These are phyloP conservation scores for Lanmaoa rubissima DNA, from an alignment of 768 basidiomycete species.

Conservation along the genomic window DNA sequence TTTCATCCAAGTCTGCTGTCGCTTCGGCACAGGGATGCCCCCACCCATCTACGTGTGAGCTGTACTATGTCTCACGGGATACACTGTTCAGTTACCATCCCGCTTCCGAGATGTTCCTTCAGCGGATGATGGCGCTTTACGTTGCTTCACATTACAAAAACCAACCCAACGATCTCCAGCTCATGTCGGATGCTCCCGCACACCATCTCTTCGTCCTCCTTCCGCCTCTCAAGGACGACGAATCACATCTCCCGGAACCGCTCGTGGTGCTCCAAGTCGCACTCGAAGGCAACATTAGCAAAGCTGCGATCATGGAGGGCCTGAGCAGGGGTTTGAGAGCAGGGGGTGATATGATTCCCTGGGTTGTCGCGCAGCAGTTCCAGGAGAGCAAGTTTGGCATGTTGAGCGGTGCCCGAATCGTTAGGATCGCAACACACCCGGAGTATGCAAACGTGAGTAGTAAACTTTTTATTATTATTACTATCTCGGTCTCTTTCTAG, in stretches of 20 bases:
- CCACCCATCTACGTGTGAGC: slow-evolving; percentile 89
- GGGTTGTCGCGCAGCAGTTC: slow-evolving; percentile 93
- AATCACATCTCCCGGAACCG: slow-evolving; percentile 89
- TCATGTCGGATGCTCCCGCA: slow-evolving; percentile 94
- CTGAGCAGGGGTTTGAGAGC: slow-evolving; percentile 79
- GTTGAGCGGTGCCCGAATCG: slow-evolving; percentile 87
- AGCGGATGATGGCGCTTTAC: slow-evolving; percentile 97
- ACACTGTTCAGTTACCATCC: slow-evolving; percentile 97
- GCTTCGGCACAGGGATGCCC: slow-evolving; percentile 72
- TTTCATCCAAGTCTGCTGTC: slow-evolving; percentile 44
- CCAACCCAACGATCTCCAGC: slow-evolving; percentile 97
- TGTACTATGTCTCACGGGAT: slow-evolving; percentile 94
- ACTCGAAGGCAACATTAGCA: slow-evolving; percentile 89
- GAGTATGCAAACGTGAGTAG: slow-evolving; percentile 83
- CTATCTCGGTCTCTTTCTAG: neutral
- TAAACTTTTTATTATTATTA: neutral
- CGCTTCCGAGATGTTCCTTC: slow-evolving; percentile 95
- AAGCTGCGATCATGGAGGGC: slow-evolving; percentile 81
- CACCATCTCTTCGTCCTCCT: slow-evolving; percentile 96
- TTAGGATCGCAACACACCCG: slow-evolving; percentile 93
- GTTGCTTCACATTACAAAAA: slow-evolving; percentile 99
- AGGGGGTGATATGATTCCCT: slow-evolving; percentile 97
- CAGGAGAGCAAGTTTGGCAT: slow-evolving; percentile 93
- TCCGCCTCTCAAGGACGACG: slow-evolving; percentile 88
- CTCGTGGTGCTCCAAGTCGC: slow-evolving; percentile 96